Evolutionary conservation across 2,329 filamentous ascomycete species (phyloP).

Genomic region (Ceratocystis harringtonii): DNA sequence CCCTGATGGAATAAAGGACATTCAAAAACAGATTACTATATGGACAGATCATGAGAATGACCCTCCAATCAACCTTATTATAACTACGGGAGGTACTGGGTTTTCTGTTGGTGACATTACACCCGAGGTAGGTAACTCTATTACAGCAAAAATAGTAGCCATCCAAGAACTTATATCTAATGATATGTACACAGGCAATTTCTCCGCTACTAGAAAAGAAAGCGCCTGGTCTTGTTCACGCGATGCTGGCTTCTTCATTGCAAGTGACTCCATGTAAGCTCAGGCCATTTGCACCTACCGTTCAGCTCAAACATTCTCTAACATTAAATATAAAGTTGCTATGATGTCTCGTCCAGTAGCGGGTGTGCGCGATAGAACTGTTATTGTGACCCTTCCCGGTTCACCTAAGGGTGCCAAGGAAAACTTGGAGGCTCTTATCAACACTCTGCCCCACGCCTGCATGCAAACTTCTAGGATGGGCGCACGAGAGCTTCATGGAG

Average conservation of each 20-base stretch:
- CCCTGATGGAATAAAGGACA: constrained; percentile 56
- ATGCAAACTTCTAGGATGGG: constrained; percentile 70
- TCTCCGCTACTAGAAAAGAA: constrained; percentile 64
- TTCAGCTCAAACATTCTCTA: constrained; percentile 15
- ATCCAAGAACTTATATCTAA: constrained; percentile 15
- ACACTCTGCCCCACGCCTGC: constrained; percentile 90
- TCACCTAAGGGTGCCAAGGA: constrained; percentile 92
- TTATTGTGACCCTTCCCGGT: constrained; percentile 81
- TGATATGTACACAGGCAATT: constrained; percentile 45
- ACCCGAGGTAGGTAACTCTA: constrained; percentile 50
- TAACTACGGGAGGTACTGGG: constrained; percentile 86
- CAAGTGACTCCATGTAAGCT: constrained; percentile 74
- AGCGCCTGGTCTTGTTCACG: constrained; percentile 84
- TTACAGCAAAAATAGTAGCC: too few relatives aligned
- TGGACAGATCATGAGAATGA: constrained; percentile 54
- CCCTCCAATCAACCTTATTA: constrained; percentile 53
- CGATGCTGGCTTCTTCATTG: constrained; percentile 76
- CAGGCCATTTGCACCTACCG: neutral
- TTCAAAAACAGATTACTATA: constrained; percentile 54
- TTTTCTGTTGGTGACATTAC: constrained; percentile 77
- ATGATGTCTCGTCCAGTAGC: constrained; percentile 93
- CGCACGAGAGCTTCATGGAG: constrained; percentile 63
- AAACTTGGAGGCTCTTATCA: constrained; percentile 77
- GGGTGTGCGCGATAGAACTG: constrained; percentile 62
- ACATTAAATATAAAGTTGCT: constrained; percentile 47